Base-by-base conservation (phyloP, 192 early-diverging fungal genomes). In the Backusella tuberculispora region DNA sequence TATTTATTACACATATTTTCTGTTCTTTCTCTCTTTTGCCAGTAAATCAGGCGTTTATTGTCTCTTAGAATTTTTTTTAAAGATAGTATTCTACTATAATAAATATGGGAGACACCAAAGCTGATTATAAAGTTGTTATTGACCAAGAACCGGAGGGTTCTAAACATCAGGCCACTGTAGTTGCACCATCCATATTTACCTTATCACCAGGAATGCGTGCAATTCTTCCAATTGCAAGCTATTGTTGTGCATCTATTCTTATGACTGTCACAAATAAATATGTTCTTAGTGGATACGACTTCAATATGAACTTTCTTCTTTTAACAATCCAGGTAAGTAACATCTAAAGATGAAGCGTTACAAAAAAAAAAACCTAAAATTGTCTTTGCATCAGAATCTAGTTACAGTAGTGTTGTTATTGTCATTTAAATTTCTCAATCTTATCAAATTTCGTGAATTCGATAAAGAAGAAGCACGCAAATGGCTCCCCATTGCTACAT, bases 201-300 rank as follows among this genome's bases (percentile, higher is more conserved):
- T 66, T 79, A 15, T 78, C 81, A 19, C 81, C 81, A 38, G 71
- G 42, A 15, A 66, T 71, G 26, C 73, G 81, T 46, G 81, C 88
- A 40, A 82, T 86, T 19, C 74, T 93, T 47, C 94, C 95, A 50
- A 94, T 98, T 69, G 56, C 91, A 40, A 89, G 91, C 69, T 98
- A 98, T 83, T 98, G 97, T 86, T 84, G 76, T 60, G 89, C 95
- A 48, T 95, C 93, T 69, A 96, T 97, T 65, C 84, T 93, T 63
- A 95, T 95, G 94, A 95, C 94, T 29, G 88, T 95, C 9, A 93
- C 92, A 69, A 95, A 95, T 85, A 95, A 95, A 85, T 88, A 91
- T 80, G 94, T 95, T 24, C 83, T 95, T 19, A 92, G 90, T 64
- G 86, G 85, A n/a, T 94, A 90, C 79, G 88, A 92, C 71, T 94